Evolutionary conservation across 805 yeast species (phyloP).

Genomic region (Candida xiaguanensis): DNA sequence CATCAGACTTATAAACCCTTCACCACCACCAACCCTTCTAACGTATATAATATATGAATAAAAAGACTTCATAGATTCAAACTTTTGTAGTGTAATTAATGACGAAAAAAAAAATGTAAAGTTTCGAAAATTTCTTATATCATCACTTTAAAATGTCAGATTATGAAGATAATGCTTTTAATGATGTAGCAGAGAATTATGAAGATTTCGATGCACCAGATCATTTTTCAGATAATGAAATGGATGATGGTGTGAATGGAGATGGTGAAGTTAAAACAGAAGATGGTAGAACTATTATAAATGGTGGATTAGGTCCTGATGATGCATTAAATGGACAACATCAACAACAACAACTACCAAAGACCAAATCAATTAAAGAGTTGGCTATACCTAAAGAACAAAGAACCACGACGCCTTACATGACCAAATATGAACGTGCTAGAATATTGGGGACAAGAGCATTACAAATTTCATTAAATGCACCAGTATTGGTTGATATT

Average conservation of each 20-base stretch:
- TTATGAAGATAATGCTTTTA: slow-evolving; percentile 48
- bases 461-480: slow-evolving; percentile 94
- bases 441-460: slow-evolving; percentile 97
- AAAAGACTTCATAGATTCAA: neutral
- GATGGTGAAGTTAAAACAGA: slow-evolving; percentile 49
- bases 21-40: neutral
- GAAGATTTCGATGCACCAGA: slow-evolving; percentile 82
- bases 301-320: slow-evolving; percentile 64
- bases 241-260: slow-evolving; percentile 32
- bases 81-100: neutral
- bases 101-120: neutral
- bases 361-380: slow-evolving; percentile 59
- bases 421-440: slow-evolving; percentile 98
- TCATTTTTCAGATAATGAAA: slow-evolving; percentile 73
- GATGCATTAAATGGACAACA: slow-evolving; percentile 35
- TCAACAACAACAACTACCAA: slow-evolving; percentile 3
- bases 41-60: slow-evolving; percentile 1
- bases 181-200: slow-evolving; percentile 64
- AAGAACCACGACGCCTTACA: slow-evolving; percentile 94
- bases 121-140: neutral
- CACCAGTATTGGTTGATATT: slow-evolving; percentile 95
- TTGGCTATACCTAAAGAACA: slow-evolving; percentile 86
- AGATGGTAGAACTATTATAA: slow-evolving; percentile 70
- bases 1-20: slow-evolving; percentile 69
- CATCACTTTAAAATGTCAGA: slow-evolving; percentile 31